These are phyloP conservation scores for Elaeis guineensis DNA, from an alignment of 176 grass and related monocot genomes.

Conservation along the genomic window DNA sequence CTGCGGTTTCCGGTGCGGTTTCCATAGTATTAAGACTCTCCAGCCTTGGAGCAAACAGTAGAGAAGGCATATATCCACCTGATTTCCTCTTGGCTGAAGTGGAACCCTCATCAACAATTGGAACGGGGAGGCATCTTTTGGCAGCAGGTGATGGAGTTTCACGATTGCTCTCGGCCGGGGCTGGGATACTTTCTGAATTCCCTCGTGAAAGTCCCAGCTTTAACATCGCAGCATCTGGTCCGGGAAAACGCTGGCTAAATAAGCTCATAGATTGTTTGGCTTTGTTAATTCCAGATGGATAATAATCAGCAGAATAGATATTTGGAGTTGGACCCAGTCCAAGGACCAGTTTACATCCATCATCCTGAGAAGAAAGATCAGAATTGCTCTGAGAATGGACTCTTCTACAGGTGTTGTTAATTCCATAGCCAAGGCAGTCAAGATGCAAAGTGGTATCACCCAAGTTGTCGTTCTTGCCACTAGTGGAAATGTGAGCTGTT, in stretches of 20 bases:
- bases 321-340: conserved; percentile 39
- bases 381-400: background rate
- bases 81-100: conserved; percentile 52
- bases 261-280: background rate
- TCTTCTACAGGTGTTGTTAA: background rate
- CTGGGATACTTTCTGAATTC: background rate
- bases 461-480: background rate
- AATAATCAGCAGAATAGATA: too few species aligned
- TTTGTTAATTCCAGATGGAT: background rate
- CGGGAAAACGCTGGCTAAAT: background rate
- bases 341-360: conserved; percentile 49
- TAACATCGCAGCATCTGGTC: conserved; percentile 3
- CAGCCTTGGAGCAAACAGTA: conserved; percentile 26
- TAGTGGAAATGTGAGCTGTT: conserved; percentile 14
- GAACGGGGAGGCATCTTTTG: conserved; percentile 26
- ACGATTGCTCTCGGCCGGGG: background rate
- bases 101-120: conserved; percentile 45
- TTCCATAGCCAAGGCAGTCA: conserved; percentile 5
- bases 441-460: conserved; percentile 8
- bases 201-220: conserved; percentile 14
- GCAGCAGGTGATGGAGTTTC: background rate
- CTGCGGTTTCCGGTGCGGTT: background rate
- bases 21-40: background rate
- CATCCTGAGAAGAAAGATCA: conserved; percentile 28
- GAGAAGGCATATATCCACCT: conserved; percentile 42